A percentile compares a stretch with the other conserved stretches of the same genome.
Evolutionary conservation across 2,329 filamentous ascomycete species (phyloP).

Genomic region (Penicillium sp.): DNA sequence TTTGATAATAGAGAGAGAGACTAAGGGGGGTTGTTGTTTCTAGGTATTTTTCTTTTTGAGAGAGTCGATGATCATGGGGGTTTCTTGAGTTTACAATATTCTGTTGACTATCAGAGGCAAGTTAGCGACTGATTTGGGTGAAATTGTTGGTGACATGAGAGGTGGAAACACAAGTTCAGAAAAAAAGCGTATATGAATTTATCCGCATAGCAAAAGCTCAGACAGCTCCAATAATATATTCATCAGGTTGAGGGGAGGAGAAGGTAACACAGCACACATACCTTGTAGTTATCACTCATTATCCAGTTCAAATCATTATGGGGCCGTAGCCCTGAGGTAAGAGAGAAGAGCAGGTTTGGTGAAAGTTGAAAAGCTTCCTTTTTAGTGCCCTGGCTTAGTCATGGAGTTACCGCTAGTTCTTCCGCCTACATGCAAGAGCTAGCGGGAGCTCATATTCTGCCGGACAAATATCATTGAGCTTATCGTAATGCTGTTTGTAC

Average conservation of each 20-base stretch:
- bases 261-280: constrained; percentile 21
- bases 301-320: constrained; percentile 22
- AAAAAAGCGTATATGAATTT: constrained; percentile 55
- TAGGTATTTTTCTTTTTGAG: constrained; percentile 3
- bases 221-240: constrained; percentile 76
- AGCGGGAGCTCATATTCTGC: constrained; percentile 1
- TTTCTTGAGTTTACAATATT: constrained; percentile 36
- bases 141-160: constrained; percentile 3
- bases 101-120: constrained; percentile 29
- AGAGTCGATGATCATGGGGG: constrained; percentile 34
- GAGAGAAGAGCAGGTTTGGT: constrained; percentile 14
- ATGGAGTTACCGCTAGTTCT: not conserved
- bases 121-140: constrained; percentile 27
- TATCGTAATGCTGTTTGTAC: not conserved
- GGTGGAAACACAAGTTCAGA: constrained; percentile 23
- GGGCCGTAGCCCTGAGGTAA: constrained; percentile 35
- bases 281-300: constrained; percentile 33
- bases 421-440: not conserved
- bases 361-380: constrained; percentile 5
- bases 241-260: constrained; percentile 50
- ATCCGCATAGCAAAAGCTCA: constrained; percentile 62
- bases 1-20: constrained; percentile 10
- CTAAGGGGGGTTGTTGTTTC: constrained; percentile 9
- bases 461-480: not conserved
- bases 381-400: constrained; percentile 24